These are phyloP conservation scores for Colletotrichum sp. DNA, from an alignment of 2,329 filamentous ascomycete genomes.

Conservation along the genomic window DNA sequence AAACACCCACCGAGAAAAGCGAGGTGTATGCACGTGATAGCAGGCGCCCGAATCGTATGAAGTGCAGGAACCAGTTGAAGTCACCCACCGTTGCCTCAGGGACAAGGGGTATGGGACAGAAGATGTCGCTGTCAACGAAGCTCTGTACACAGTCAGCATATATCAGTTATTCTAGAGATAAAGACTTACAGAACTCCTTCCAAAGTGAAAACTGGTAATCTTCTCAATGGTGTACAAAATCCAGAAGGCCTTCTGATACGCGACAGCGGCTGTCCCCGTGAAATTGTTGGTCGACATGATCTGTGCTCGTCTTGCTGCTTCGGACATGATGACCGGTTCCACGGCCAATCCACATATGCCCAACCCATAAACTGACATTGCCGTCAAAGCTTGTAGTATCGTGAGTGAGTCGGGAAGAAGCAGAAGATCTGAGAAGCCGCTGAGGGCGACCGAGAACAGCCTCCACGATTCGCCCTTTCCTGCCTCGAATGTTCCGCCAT, in stretches of 20 bases:
- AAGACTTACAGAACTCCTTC: constrained; percentile 29
- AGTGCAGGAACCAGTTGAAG: constrained; percentile 30
- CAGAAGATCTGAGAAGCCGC: constrained; percentile 37
- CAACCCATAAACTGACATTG: constrained; percentile 32
- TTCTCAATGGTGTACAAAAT: constrained; percentile 31
- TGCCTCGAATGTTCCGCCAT: constrained; percentile 41
- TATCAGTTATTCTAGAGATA: fast-evolving
- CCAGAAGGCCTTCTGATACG: constrained; percentile 35
- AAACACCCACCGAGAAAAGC: constrained; percentile 32
- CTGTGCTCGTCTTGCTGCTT: constrained; percentile 34
- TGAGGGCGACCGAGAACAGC: constrained; percentile 40
- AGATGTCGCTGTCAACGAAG: constrained; percentile 36
- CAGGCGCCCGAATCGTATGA: constrained; percentile 29
- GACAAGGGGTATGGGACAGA: constrained; percentile 29
- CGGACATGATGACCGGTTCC: constrained; percentile 34
- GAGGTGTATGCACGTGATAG: constrained; percentile 31
- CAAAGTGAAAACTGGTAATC: constrained; percentile 31
- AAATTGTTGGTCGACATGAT: constrained; percentile 27
- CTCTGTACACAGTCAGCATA: constrained; percentile 13
- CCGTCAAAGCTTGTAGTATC: constrained; percentile 33
- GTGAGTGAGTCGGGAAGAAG: constrained; percentile 32
- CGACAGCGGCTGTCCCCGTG: constrained; percentile 3
- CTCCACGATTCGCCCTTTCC: constrained; percentile 43
- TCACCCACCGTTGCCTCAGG: constrained; percentile 26
- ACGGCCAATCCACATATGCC: constrained; percentile 33